Conservation (phyloP, 2,329 filamentous ascomycete species). For the Ascosphaera aggregata region DNA sequence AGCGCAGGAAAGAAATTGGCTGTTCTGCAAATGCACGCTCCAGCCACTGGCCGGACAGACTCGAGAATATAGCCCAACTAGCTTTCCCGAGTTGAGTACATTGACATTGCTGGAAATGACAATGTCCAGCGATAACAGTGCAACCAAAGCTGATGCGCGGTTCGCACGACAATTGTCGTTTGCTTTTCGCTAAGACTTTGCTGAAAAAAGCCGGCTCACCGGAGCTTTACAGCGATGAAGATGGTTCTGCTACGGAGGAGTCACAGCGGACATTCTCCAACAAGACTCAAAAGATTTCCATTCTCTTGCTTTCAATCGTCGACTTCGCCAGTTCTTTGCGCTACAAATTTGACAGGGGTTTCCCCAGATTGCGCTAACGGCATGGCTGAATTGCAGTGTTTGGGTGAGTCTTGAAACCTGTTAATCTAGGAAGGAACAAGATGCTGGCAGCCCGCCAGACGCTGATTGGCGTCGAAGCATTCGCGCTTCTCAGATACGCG, state of each 20-base stretch:
- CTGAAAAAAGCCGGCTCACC: slow-evolving; percentile 1
- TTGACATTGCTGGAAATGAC: too few species aligned
- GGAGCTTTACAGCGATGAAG: slow-evolving; percentile 40
- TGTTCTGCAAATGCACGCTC: too few species aligned
- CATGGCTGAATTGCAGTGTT: background rate
- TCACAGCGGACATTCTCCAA: slow-evolving; percentile 39
- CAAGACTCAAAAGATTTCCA: slow-evolving; percentile 29
- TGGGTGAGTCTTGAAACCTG: background rate
- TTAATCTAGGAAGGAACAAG: background rate
- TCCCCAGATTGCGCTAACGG: background rate
- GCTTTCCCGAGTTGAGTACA: too few species aligned
- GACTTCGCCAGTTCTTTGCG: slow-evolving; percentile 33
- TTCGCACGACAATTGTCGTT: too few species aligned
- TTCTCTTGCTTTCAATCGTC: slow-evolving; percentile 29
- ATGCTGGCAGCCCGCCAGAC: slow-evolving; percentile 6
- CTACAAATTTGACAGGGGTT: slow-evolving; percentile 25
- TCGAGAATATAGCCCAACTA: too few species aligned
- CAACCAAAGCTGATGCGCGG: too few species aligned
- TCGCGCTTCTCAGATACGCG: slow-evolving; percentile 15
- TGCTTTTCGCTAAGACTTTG: too few species aligned
- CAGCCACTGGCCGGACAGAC: too few species aligned
- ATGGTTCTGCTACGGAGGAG: slow-evolving; percentile 44
- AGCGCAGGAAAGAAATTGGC: too few species aligned
- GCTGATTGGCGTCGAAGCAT: slow-evolving; percentile 13
- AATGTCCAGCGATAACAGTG: too few species aligned